Evolutionary conservation across 169 alveolate genomes (phyloP).

Genomic region (Plasmodium malariae): DNA sequence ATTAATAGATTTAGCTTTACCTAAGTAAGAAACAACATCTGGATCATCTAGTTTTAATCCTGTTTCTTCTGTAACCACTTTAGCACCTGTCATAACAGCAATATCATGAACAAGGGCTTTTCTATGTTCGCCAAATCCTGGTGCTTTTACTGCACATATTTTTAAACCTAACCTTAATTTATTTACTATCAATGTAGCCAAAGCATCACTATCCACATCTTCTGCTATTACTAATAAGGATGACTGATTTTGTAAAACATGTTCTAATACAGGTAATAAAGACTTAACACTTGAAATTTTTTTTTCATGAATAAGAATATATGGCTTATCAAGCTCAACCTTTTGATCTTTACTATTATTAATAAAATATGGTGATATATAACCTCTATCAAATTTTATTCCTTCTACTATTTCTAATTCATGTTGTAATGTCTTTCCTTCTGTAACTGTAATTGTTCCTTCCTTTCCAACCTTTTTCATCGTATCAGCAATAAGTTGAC

Average conservation of each 20-base stretch:
- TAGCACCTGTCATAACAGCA: constrained; percentile 97
- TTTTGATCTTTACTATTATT: constrained; percentile 96
- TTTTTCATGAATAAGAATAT: constrained; percentile 95
- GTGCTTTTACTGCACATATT: constrained; percentile 98
- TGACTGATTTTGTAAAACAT: constrained; percentile 93
- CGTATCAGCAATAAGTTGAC: constrained; percentile 97
- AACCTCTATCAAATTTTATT: constrained; percentile 98
- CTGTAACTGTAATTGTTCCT: constrained; percentile 98
- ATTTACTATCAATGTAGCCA: constrained; percentile 98
- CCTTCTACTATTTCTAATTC: constrained; percentile 99
- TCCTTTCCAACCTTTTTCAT: constrained; percentile 98
- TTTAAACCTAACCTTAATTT: constrained; percentile 98
- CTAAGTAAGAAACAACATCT: constrained; percentile 87
- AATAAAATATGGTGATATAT: constrained; percentile 98
- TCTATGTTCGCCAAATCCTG: constrained; percentile 98
- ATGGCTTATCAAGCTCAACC: constrained; percentile 97
- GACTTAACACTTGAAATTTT: constrained; percentile 94
- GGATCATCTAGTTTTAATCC: constrained; percentile 90
- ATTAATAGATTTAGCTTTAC: constrained; percentile 95
- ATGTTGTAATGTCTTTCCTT: constrained; percentile 98
- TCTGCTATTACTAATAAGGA: constrained; percentile 98
- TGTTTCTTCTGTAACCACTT: constrained; percentile 94
- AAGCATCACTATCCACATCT: constrained; percentile 99
- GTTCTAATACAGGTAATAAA: constrained; percentile 96
- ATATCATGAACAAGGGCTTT: constrained; percentile 96